Base-by-base conservation (phyloP, 2,329 filamentous ascomycete genomes). In the Dryadomyces sulphureus region DNA sequence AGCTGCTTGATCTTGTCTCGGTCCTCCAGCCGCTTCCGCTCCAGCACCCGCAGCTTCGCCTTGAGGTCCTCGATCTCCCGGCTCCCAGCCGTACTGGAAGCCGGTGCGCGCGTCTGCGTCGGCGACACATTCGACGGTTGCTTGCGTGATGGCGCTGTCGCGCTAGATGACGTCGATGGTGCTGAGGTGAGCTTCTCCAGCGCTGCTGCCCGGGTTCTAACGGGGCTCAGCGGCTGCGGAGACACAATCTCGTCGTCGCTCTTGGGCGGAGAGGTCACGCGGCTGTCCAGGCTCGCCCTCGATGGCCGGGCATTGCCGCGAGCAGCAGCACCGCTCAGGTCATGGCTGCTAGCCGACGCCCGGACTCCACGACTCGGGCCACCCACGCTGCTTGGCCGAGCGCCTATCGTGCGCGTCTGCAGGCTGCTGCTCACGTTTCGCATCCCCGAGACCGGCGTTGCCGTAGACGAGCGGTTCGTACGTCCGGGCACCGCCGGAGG, bases 11-110 rank as follows among this genome's bases (percentile, higher is more conserved):
- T 62, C 58, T 86, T 85, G 54, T 95, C 89, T 19, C 87, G 76
- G 56, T 94, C 87, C 52, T 96, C 90, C 12, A 74, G 59, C 47
- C 87, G 72, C 61, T 94, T 94, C 55, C 90, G 85, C 60, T 98
- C 89, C 55, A 96, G 69, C 4, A 95, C 72, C 45, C 82, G 79
- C 2, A 96, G 66, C 59, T 94, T 95, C 0, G 86, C 81, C 59
- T 94, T 88, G 16, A 95, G 68, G 53, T 94, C 86, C 54, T 95
- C 89, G 19, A 90, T 77, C 56, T 93, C 84, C 51, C 81, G 72
- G 20, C 65, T 70, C 2, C 72, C 63, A 1, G 73, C 68, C 7
- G 73, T 62, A 48, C 51, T 44, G 0, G 52, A 41, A 7, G 51
- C 38, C 2, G 47, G 53, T 59, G 64, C 53, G 17, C 59, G 60